phyloP scores from a whole-genome alignment of 177 flowering plant genomes.

The Vitis hybrid region DNA sequence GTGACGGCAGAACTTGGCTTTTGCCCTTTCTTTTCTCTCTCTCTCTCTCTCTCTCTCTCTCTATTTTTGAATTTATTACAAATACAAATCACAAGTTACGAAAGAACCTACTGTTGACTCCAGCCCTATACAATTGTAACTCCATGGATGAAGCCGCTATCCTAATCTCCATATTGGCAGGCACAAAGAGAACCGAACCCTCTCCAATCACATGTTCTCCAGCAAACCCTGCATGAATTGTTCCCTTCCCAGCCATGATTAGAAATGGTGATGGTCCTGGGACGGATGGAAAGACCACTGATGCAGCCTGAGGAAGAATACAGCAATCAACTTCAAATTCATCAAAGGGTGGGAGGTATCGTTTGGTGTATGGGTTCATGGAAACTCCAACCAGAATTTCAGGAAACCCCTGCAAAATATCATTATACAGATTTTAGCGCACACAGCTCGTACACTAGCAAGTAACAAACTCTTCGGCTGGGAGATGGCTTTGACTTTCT shows the following conservation, averaged over 20 bases:
- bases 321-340: slow-evolving; percentile 93
- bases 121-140: slow-evolving; percentile 72
- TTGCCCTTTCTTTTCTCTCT: too few relatives aligned
- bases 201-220: slow-evolving; percentile 29
- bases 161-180: slow-evolving; percentile 49
- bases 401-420: slow-evolving; percentile 66
- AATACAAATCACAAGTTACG: background rate
- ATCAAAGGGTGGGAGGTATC: slow-evolving; percentile 80
- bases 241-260: slow-evolving; percentile 59
- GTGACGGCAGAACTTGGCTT: too few relatives aligned
- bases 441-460: too few relatives aligned
- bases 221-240: slow-evolving; percentile 27
- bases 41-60: too few relatives aligned
- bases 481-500: too few relatives aligned
- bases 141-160: slow-evolving; percentile 28
- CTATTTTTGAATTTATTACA: too few relatives aligned
- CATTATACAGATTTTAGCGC: background rate
- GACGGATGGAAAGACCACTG: slow-evolving; percentile 56
- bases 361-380: slow-evolving; percentile 46
- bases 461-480: too few relatives aligned
- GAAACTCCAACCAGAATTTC: slow-evolving; percentile 67
- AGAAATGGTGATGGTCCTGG: slow-evolving; percentile 78
- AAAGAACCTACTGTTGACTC: slow-evolving; percentile 53
- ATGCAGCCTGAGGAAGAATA: slow-evolving; percentile 46
- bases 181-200: slow-evolving; percentile 74